Percentiles rank a stretch among this genome's conserved stretches.
Evolutionary conservation across 225 moss, liverwort and hornwort genomes (phyloP).

Genomic region (Lunularia cruciata): DNA sequence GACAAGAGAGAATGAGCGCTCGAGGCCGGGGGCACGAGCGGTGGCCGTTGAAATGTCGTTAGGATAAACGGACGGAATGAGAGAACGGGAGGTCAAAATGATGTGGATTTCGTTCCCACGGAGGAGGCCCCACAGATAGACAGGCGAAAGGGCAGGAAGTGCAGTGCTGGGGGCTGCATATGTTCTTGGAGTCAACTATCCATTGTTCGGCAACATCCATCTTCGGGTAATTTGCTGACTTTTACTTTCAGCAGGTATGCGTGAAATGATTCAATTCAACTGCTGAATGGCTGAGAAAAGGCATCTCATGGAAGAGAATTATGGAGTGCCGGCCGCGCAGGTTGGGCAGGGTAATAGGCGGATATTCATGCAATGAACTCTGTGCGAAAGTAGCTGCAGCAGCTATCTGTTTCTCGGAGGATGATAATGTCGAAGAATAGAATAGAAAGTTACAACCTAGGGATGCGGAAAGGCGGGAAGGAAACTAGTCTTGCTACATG

Average conservation of each 20-base stretch:
- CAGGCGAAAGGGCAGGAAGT: neutral
- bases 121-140: neutral
- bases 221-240: neutral
- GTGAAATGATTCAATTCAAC: neutral
- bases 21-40: too few species aligned
- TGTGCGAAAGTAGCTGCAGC: too few species aligned
- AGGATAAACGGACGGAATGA: neutral
- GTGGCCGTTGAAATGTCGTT: neutral
- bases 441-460: neutral
- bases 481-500: neutral
- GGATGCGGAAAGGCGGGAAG: neutral
- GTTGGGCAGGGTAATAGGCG: too few species aligned
- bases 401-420: too few species aligned
- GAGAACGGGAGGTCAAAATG: neutral
- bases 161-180: neutral
- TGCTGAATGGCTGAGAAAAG: too few species aligned
- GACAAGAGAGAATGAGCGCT: too few species aligned
- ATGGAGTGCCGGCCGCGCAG: too few species aligned
- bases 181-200: conserved; percentile 3
- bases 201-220: neutral
- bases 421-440: neutral
- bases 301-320: too few species aligned
- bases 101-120: neutral
- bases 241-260: neutral
- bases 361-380: too few species aligned